A percentile compares a stretch with the other conserved stretches of the same genome.
phyloP scores from a whole-genome alignment of 768 basidiomycete species.

The Gyrodon lividus region DNA sequence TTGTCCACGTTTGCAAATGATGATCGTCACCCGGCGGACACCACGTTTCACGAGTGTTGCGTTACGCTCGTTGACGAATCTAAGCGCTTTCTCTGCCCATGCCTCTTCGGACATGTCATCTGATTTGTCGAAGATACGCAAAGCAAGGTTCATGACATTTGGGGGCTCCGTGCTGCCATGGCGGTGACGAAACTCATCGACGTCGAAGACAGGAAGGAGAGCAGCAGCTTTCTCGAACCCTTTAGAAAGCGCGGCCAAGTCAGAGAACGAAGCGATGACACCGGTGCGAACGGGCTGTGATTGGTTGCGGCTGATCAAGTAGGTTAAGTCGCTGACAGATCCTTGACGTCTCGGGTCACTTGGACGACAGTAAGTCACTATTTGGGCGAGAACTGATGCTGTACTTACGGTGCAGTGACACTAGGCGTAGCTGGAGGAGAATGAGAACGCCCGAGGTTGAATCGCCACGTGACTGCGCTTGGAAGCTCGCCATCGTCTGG shows the following conservation, averaged over 20 bases:
- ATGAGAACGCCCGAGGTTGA: constrained; percentile 89
- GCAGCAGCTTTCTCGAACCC: constrained; percentile 76
- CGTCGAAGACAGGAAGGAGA: constrained; percentile 73
- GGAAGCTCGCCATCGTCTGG: constrained; percentile 81
- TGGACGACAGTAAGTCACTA: constrained; percentile 10
- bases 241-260: constrained; percentile 59
- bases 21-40: constrained; percentile 87
- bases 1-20: constrained; percentile 87
- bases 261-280: constrained; percentile 88
- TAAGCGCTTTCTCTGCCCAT: constrained; percentile 71
- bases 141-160: constrained; percentile 91
- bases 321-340: constrained; percentile 94
- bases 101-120: constrained; percentile 76
- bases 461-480: constrained; percentile 86
- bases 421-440: constrained; percentile 84
- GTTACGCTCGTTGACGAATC: constrained; percentile 69
- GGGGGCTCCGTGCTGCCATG: constrained; percentile 78
- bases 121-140: constrained; percentile 81
- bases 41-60: constrained; percentile 68
- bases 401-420: constrained; percentile 38
- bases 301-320: constrained; percentile 83
- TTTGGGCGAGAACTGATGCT: neutral
- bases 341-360: constrained; percentile 76
- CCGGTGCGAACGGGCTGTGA: constrained; percentile 89
- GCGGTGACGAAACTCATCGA: constrained; percentile 68